Conservation (phyloP, 2,329 filamentous ascomycete genomes). For the Gliomastix tumulicola region DNA sequence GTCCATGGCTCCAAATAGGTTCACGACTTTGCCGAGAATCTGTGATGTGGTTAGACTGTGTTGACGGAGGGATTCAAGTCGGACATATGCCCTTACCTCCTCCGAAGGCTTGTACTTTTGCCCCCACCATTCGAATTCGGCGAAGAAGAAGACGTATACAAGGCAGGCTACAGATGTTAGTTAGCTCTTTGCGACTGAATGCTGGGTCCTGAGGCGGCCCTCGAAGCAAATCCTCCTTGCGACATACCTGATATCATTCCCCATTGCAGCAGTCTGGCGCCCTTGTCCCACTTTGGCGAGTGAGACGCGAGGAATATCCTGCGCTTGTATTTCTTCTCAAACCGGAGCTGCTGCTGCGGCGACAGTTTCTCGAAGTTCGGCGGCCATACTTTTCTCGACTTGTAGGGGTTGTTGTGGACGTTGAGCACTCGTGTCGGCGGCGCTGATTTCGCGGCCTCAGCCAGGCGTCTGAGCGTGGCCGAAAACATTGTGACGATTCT, state of each 20-base stretch:
- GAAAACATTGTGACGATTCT: slow-evolving; percentile 2
- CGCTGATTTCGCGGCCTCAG: slow-evolving; percentile 17
- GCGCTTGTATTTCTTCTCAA: slow-evolving; percentile 73
- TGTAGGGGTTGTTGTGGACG: slow-evolving; percentile 50
- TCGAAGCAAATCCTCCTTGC: slow-evolving; percentile 1
- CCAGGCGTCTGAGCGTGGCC: slow-evolving; percentile 18
- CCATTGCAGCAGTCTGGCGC: slow-evolving; percentile 58
- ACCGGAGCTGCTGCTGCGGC: slow-evolving; percentile 66
- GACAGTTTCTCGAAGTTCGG: slow-evolving; percentile 67
- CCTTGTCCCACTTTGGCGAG: slow-evolving; percentile 58
- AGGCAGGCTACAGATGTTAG: slow-evolving; percentile 19
- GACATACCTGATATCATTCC: slow-evolving; percentile 47
- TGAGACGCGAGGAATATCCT: slow-evolving; percentile 55
- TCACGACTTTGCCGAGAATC: slow-evolving; percentile 27
- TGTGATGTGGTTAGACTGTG: slow-evolving; percentile 10
- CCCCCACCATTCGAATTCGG: slow-evolving; percentile 37
- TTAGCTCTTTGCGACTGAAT: not conserved
- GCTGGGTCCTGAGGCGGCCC: not conserved
- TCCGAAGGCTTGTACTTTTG: slow-evolving; percentile 32
- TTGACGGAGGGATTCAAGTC: not conserved
- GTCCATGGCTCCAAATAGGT: slow-evolving; percentile 31
- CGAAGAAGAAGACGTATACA: slow-evolving; percentile 30
- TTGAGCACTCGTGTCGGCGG: slow-evolving; percentile 8
- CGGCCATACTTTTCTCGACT: slow-evolving; percentile 68
- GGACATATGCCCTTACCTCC: slow-evolving; percentile 19